Evolutionary conservation across 306 rosid species (phyloP).

Genomic region (Sindora glabra): DNA sequence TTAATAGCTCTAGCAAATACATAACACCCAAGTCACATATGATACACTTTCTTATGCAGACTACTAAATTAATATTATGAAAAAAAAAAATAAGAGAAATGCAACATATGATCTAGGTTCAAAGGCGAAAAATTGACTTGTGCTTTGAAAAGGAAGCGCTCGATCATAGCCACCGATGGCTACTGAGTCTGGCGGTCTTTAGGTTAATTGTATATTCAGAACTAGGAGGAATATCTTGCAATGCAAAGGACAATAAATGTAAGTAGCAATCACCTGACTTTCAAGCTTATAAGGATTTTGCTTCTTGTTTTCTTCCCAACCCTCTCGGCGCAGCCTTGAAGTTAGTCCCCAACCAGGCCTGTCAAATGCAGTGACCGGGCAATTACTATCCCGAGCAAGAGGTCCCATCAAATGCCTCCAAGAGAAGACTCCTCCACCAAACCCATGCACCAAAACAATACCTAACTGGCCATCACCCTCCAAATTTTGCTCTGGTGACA

Average conservation of each 20-base stretch:
- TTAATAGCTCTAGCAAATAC: not conserved
- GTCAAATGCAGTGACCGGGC: conserved; percentile 85
- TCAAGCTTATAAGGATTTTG: conserved; percentile 92
- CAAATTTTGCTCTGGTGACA: conserved; percentile 25
- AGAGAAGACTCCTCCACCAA: conserved; percentile 97
- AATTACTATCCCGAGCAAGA: conserved; percentile 68
- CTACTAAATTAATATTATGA: not conserved
- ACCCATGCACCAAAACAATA: conserved; percentile 83
- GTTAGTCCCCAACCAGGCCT: conserved; percentile 99
- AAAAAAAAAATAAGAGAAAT: not conserved
- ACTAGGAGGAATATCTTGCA: not conserved
- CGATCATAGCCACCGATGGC: not conserved
- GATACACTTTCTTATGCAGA: not conserved
- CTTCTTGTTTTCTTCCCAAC: conserved; percentile 84
- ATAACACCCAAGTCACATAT: not conserved
- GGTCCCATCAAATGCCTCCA: conserved; percentile 96
- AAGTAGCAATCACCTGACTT: conserved; percentile 55
- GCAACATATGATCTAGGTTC: too few species aligned
- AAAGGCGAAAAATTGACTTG: not conserved
- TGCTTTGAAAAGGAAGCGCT: not conserved
- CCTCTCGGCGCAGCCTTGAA: conserved; percentile 61
- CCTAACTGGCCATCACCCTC: conserved; percentile 59
- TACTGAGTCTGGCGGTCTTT: not conserved
- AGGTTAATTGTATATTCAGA: not conserved
- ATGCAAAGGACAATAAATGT: not conserved